Percentiles rank a stretch among this genome's conserved stretches.
Conservation (phyloP, 2,329 filamentous ascomycete genomes). For the Ciborinia camelliae region DNA sequence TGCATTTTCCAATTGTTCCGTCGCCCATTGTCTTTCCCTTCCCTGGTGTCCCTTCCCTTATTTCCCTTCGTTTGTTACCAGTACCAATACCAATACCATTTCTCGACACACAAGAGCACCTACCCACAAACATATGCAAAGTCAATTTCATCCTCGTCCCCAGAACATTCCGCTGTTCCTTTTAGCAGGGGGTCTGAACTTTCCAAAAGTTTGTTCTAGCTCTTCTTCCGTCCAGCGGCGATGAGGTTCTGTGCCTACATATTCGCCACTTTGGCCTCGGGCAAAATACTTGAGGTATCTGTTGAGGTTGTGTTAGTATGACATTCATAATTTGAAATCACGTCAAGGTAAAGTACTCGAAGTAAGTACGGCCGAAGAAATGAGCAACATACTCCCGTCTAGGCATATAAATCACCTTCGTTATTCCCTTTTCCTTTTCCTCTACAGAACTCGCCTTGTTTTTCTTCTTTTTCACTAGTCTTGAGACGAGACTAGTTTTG, state of each 20-base stretch:
- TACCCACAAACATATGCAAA: not conserved
- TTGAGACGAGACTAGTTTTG: not conserved
- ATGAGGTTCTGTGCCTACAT: slow-evolving; percentile 35
- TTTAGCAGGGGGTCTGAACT: slow-evolving; percentile 28
- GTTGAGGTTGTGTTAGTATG: not conserved
- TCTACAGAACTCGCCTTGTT: slow-evolving; percentile 19
- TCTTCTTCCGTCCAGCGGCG: slow-evolving; percentile 36
- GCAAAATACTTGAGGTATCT: slow-evolving; percentile 35
- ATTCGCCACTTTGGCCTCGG: slow-evolving; percentile 30
- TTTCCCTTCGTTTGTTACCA: not conserved
- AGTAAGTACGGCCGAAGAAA: not conserved
- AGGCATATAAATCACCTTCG: slow-evolving; percentile 37
- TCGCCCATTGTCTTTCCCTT: not conserved
- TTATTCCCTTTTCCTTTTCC: slow-evolving; percentile 20
- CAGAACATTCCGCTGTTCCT: slow-evolving; percentile 15
- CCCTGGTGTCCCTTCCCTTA: not conserved
- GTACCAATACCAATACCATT: not conserved
- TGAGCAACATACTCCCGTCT: slow-evolving; percentile 25
- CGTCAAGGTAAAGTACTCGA: not conserved
- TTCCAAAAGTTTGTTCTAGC: slow-evolving; percentile 31
- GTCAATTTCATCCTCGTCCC: slow-evolving; percentile 2
- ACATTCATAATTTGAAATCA: not conserved
- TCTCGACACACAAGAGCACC: not conserved
- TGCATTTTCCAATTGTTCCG: not conserved
- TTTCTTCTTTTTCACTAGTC: slow-evolving; percentile 19